phyloP scores from a whole-genome alignment of 2,329 filamentous ascomycete species.

The Alternaria ethzedia region DNA sequence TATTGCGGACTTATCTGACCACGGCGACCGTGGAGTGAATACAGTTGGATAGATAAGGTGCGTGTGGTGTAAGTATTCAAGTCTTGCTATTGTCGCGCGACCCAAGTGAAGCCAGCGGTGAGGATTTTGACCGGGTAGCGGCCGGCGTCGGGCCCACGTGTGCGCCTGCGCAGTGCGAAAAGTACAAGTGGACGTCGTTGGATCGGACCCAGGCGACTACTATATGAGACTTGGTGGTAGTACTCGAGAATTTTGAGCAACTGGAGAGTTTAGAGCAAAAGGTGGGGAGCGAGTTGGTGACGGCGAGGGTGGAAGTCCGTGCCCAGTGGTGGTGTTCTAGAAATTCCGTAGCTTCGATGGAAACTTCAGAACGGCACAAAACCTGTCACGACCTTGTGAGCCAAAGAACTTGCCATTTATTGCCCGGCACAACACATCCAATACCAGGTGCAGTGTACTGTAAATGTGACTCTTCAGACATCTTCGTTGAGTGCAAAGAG shows the following conservation, averaged over 20 bases:
- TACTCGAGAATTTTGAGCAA: background rate
- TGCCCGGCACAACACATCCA: background rate
- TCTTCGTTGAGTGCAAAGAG: background rate
- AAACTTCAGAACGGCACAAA: conserved; percentile 7
- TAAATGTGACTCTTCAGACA: background rate
- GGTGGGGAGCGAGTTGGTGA: conserved; percentile 4
- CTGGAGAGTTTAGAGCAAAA: background rate
- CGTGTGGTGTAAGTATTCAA: background rate
- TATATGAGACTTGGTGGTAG: background rate
- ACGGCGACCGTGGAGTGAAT: background rate
- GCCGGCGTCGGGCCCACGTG: conserved; percentile 2
- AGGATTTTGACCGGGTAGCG: conserved; percentile 14
- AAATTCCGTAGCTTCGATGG: conserved; percentile 14
- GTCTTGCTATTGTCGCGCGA: conserved; percentile 10
- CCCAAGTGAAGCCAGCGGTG: conserved; percentile 1
- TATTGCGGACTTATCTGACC: background rate
- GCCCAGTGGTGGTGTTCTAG: conserved; percentile 12
- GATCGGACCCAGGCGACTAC: background rate
- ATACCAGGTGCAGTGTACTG: background rate
- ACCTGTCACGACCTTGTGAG: conserved; percentile 1
- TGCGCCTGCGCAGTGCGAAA: conserved; percentile 1
- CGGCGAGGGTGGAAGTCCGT: conserved; percentile 9
- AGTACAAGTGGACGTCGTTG: background rate
- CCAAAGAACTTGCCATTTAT: background rate
- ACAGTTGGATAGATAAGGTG: background rate